phyloP scores from a whole-genome alignment of 2,329 filamentous ascomycete genomes.

The Xylaria sp. region DNA sequence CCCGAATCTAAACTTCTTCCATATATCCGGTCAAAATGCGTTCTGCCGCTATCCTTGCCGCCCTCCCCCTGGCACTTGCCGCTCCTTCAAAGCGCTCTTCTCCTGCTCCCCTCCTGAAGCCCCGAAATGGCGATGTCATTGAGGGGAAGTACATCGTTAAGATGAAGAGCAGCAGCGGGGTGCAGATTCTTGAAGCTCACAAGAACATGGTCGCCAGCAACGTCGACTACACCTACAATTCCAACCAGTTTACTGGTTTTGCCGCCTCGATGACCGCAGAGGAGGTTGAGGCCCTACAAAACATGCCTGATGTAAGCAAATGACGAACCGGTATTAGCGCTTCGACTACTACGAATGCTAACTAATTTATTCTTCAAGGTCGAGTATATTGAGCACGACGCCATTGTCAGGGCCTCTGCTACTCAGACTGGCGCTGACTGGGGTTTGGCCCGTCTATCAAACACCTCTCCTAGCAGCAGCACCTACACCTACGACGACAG shows the following conservation, averaged over 20 bases:
- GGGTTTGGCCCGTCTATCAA: constrained; percentile 59
- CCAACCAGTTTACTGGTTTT: constrained; percentile 54
- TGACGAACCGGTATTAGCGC: background rate
- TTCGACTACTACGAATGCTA: constrained; percentile 11
- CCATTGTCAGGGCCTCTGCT: constrained; percentile 43
- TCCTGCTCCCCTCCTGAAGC: constrained; percentile 46
- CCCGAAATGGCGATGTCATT: constrained; percentile 44
- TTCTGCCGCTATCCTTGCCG: constrained; percentile 41
- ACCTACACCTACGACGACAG: constrained; percentile 57
- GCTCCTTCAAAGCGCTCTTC: constrained; percentile 45
- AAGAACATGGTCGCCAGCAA: constrained; percentile 42
- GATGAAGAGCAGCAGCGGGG: constrained; percentile 50
- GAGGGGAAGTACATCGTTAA: constrained; percentile 58
- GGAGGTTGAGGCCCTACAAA: constrained; percentile 54
- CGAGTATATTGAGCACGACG: constrained; percentile 50
- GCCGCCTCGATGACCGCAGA: constrained; percentile 55
- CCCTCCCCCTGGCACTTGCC: constrained; percentile 47
- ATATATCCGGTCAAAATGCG: constrained; percentile 43
- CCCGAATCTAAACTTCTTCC: constrained; percentile 3
- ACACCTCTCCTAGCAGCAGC: constrained; percentile 48
- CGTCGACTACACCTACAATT: constrained; percentile 49
- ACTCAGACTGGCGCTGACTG: constrained; percentile 50
- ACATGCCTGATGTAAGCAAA: constrained; percentile 52
- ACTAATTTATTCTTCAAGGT: constrained; percentile 39
- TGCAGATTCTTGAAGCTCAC: constrained; percentile 48